phyloP scores from a whole-genome alignment of 2,329 filamentous ascomycete species.

The Aspergillus amoenus region DNA sequence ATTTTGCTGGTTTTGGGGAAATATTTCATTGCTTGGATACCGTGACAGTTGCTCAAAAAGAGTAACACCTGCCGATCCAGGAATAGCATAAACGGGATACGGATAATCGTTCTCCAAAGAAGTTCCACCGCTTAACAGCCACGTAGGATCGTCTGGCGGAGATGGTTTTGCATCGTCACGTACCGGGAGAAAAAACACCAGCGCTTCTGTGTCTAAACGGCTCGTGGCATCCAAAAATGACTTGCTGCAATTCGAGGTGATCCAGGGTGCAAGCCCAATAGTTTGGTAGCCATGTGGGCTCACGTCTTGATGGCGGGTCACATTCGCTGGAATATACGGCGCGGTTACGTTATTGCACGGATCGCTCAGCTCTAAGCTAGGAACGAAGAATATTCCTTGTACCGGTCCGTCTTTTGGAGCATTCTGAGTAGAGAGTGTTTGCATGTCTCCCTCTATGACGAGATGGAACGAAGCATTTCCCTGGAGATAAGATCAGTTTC shows the following conservation, averaged over 20 bases:
- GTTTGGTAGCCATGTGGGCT: slow-evolving; percentile 66
- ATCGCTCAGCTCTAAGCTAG: slow-evolving; percentile 60
- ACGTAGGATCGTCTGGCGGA: slow-evolving; percentile 60
- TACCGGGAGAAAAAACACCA: slow-evolving; percentile 56
- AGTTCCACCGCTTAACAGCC: slow-evolving; percentile 68
- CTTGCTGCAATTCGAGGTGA: slow-evolving; percentile 68
- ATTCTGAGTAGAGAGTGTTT: slow-evolving; percentile 71
- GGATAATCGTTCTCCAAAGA: slow-evolving; percentile 70
- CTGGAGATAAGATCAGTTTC: slow-evolving; percentile 16
- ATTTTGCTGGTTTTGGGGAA: not conserved
- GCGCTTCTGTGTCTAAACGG: slow-evolving; percentile 60
- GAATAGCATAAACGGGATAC: slow-evolving; percentile 81
- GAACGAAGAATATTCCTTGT: slow-evolving; percentile 81
- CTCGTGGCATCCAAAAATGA: slow-evolving; percentile 66
- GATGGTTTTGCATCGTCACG: slow-evolving; percentile 61
- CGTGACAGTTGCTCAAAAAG: slow-evolving; percentile 70
- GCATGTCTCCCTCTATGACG: slow-evolving; percentile 58
- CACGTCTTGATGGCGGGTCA: slow-evolving; percentile 70
- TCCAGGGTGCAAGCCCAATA: slow-evolving; percentile 85
- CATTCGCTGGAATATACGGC: slow-evolving; percentile 70
- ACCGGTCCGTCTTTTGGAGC: slow-evolving; percentile 62
- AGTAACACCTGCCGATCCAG: slow-evolving; percentile 62
- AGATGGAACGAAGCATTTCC: slow-evolving; percentile 36
- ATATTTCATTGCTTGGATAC: slow-evolving; percentile 73
- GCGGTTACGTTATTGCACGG: slow-evolving; percentile 64